These are phyloP conservation scores for Diaporthe sp. DNA, from an alignment of 2,329 filamentous ascomycete genomes.

Conservation along the genomic window DNA sequence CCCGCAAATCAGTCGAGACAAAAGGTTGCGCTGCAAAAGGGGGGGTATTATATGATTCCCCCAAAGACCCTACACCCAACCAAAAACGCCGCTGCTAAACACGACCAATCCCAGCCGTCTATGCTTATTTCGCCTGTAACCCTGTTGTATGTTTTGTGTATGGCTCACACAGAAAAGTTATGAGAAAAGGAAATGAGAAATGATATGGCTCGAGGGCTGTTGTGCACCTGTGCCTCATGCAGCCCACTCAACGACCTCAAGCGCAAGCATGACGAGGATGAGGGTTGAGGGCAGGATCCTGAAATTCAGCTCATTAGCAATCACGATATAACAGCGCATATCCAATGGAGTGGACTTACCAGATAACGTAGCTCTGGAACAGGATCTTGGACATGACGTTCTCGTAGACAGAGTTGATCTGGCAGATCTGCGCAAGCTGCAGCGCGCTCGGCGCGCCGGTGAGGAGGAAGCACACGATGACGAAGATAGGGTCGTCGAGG, in stretches of 20 bases:
- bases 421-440: constrained; percentile 97
- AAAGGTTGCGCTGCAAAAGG: background rate
- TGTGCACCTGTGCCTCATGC: constrained; percentile 33
- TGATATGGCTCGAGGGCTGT: background rate
- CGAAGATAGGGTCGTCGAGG: constrained; percentile 96
- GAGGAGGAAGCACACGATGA: constrained; percentile 97
- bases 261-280: constrained; percentile 87
- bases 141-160: constrained; percentile 19
- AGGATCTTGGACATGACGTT: constrained; percentile 91
- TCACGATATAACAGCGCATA: background rate
- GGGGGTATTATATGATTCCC: background rate
- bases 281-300: constrained; percentile 96
- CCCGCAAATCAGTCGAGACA: background rate
- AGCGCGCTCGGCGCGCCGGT: constrained; percentile 93
- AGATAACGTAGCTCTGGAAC: constrained; percentile 97
- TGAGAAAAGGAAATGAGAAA: constrained; percentile 33
- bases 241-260: constrained; percentile 95
- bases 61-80: background rate
- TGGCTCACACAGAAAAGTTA: background rate
- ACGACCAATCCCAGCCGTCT: constrained; percentile 8
- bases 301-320: constrained; percentile 45
- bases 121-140: background rate
- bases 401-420: constrained; percentile 97
- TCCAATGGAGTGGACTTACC: constrained; percentile 65
- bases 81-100: constrained; percentile 23